Evolutionary conservation across 1,139 yeast species (phyloP).

Genomic region (Yamadazyma epiphylla): DNA sequence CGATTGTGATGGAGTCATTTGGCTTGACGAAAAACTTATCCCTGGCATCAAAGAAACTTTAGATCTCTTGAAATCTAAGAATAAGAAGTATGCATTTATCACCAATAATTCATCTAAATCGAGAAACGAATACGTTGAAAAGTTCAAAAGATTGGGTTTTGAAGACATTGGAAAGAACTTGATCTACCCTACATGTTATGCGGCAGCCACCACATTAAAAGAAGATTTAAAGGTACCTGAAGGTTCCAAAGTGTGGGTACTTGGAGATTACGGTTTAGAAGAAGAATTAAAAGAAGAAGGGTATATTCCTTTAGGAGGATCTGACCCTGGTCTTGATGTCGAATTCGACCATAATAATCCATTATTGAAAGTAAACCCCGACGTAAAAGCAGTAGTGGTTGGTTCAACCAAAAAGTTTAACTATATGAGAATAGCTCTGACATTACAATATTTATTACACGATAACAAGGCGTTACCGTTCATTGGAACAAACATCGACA

Average conservation of each 20-base stretch:
- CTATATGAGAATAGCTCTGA: conserved; percentile 35
- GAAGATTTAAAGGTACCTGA: conserved; percentile 20
- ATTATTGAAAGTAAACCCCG: conserved; percentile 39
- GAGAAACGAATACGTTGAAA: conserved; percentile 26
- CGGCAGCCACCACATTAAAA: conserved; percentile 27
- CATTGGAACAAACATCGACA: conserved; percentile 39
- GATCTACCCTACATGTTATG: conserved; percentile 38
- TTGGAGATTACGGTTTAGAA: conserved; percentile 81
- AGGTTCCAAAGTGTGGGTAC: conserved; percentile 67
- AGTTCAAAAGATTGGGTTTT: conserved; percentile 32
- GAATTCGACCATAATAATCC: conserved; percentile 41
- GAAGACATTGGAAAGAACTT: conserved; percentile 23
- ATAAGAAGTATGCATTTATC: conserved; percentile 32
- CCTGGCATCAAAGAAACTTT: conserved; percentile 73
- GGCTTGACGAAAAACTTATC: conserved; percentile 75
- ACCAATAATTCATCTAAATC: conserved; percentile 41
- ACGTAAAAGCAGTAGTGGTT: conserved; percentile 38
- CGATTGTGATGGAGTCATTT: conserved; percentile 93
- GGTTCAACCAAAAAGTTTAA: conserved; percentile 39
- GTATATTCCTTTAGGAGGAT: conserved; percentile 70
- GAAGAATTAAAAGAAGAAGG: conserved; percentile 70
- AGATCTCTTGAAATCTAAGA: conserved; percentile 41
- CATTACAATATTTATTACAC: conserved; percentile 36
- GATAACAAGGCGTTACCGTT: conserved; percentile 31
- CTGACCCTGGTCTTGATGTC: conserved; percentile 38